These are phyloP conservation scores for Fusarium sp. DNA, from an alignment of 2,329 filamentous ascomycete genomes.

Conservation along the genomic window DNA sequence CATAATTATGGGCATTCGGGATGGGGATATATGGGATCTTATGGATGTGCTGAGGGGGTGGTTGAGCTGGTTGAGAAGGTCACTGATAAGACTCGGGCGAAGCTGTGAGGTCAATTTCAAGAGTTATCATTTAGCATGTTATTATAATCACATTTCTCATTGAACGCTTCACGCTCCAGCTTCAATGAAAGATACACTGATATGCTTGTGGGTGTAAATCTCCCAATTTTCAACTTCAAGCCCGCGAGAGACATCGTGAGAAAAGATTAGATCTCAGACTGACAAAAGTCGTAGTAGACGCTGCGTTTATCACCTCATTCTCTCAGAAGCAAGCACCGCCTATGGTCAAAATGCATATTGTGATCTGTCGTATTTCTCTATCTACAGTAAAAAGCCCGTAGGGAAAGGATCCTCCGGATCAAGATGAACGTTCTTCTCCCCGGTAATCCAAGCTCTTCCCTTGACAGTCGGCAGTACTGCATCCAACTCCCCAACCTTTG, in stretches of 20 bases:
- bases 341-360: fast-evolving
- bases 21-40: slow-evolving; percentile 77
- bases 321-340: too few species aligned
- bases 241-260: fast-evolving
- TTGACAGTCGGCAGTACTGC: slow-evolving; percentile 5
- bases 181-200: fast-evolving
- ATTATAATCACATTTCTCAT: fast-evolving
- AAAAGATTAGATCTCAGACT: neutral
- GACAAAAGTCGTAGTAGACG: fast-evolving
- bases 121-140: fast-evolving
- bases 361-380: too few species aligned
- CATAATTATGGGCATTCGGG: slow-evolving; percentile 85
- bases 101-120: slow-evolving; percentile 31
- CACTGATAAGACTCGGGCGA: slow-evolving; percentile 37
- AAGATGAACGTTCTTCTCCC: slow-evolving; percentile 15
- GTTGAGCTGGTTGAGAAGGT: slow-evolving; percentile 74
- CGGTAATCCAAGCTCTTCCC: slow-evolving; percentile 15
- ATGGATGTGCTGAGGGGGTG: slow-evolving; percentile 75
- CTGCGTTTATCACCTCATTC: fast-evolving
- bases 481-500: slow-evolving; percentile 1
- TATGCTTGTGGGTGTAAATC: fast-evolving
- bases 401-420: slow-evolving; percentile 16
- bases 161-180: fast-evolving
- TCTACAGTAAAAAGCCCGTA: neutral
- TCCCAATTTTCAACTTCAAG: too few species aligned